Evolutionary conservation across 2,329 filamentous ascomycete genomes (phyloP), one percentile per base, ranked within the genome.

Genomic region (Clonostachys chloroleuca): DNA sequence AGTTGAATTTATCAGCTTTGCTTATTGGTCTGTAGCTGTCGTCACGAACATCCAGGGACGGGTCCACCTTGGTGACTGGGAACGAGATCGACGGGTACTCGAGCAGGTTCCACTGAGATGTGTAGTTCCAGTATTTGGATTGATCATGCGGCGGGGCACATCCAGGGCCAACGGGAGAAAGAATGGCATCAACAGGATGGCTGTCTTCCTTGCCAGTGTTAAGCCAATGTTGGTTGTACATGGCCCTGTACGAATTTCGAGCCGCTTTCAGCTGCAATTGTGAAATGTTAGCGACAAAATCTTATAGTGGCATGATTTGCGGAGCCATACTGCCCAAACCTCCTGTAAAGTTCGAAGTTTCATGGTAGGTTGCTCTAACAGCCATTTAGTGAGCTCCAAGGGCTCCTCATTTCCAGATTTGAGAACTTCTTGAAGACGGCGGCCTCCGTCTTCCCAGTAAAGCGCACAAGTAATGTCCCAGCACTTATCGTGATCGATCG

Each of bases 81-180:
- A 39, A 39, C 14, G 36, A 39, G 16, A 39, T 10, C 6, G 14
- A 14, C 4, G 45, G 45, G 39, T 47, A 47, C 6, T 47, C 45
- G 20, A 47, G n/a, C 8, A 47, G 14, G 13, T 47, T 47, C 17
- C 34, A 47, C n/a, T 40, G 45, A 12, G 37, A 13, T 4, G 45
- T 41, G 17, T 47, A 47, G 17, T 16, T 30, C 45, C 45, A 47
- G 16, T 33, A 47, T 4, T 37, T n/a, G 37, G 34, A 17, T 12
- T 20, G 18, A 12, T 42, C 39, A 34, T 47, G 45, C 37, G 45
- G 45, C n/a, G n/a, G n/a, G n/a, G n/a, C n/a, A n/a, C n/a, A n/a
- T n/a, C n/a, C n/a, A n/a, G n/a, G n/a, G n/a, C n/a, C n/a, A n/a
- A n/a, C 18, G 36, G 45, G 45, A 41, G 37, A 47, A 33, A 47